Evolutionary conservation across 257 asterid genomes (phyloP).

Genomic region (Perilla frutescens): DNA sequence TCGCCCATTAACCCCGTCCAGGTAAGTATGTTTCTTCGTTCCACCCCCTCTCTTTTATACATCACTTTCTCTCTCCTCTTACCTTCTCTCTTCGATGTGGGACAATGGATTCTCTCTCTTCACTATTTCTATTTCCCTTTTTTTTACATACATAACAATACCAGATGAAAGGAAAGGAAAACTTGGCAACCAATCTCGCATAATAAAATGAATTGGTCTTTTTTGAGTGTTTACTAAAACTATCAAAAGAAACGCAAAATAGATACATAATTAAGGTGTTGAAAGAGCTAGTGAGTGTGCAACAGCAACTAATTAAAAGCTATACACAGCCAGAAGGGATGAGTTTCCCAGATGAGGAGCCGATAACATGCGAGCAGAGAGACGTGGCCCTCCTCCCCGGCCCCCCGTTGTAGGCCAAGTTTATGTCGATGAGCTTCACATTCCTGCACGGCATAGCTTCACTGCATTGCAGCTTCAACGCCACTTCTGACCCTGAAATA

Average conservation of each 20-base stretch:
- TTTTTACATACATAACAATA: too few relatives aligned
- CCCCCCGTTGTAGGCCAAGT: constrained; percentile 53
- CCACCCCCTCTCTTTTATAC: not conserved
- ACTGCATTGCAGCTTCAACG: constrained; percentile 63
- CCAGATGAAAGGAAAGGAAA: too few relatives aligned
- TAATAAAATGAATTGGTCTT: too few relatives aligned
- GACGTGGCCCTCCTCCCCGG: constrained; percentile 42
- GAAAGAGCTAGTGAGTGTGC: not conserved
- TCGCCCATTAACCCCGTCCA: constrained; percentile 50
- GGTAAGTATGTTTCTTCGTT: constrained; percentile 29
- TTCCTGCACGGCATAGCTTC: constrained; percentile 53
- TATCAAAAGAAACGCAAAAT: not conserved
- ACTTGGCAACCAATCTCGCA: too few relatives aligned
- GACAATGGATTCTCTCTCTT: not conserved
- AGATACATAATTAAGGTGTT: not conserved
- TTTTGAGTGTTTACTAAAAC: too few relatives aligned
- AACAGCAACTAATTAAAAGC: not conserved
- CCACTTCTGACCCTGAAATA: constrained; percentile 51
- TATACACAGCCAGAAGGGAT: constrained; percentile 59
- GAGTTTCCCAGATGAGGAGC: constrained; percentile 51
- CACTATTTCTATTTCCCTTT: too few relatives aligned
- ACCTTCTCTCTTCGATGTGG: constrained; percentile 21
- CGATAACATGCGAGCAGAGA: constrained; percentile 53
- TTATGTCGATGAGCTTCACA: constrained; percentile 55
- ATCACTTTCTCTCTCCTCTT: not conserved